A percentile compares a stretch with the other conserved stretches of the same genome.
These are phyloP conservation scores for Alternaria postmessia DNA, from an alignment of 2,329 filamentous ascomycete genomes.

Conservation along the genomic window DNA sequence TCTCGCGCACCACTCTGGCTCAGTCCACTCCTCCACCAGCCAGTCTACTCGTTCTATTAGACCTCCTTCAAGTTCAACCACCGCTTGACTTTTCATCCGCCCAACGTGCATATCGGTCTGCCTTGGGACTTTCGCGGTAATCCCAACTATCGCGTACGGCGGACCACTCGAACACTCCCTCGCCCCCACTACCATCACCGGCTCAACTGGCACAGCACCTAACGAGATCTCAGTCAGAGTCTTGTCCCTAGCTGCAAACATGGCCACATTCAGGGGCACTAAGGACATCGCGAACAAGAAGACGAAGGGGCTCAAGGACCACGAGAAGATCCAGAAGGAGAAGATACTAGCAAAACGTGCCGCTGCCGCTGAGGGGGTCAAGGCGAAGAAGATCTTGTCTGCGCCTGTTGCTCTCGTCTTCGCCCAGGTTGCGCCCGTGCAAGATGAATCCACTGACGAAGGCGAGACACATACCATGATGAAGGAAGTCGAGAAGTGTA, in stretches of 20 bases:
- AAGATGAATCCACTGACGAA: neutral
- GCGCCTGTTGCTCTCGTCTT: neutral
- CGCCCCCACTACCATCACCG: neutral
- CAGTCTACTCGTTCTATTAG: too few relatives aligned
- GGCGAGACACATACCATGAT: too few relatives aligned
- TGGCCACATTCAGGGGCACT: neutral
- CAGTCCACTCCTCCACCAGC: neutral
- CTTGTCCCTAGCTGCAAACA: neutral
- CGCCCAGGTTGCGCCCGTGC: neutral
- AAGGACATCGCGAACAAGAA: slow-evolving; percentile 1
- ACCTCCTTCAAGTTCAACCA: neutral
- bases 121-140: too few relatives aligned
- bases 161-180: neutral
- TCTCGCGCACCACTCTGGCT: neutral
- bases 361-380: neutral
- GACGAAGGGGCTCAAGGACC: slow-evolving; percentile 8
- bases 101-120: fast-evolving
- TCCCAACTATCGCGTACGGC: neutral
- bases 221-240: neutral
- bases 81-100: too few relatives aligned
- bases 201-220: neutral
- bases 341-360: slow-evolving; percentile 6
- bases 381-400: neutral
- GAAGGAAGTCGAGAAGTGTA: neutral
- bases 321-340: slow-evolving; percentile 16